A percentile compares a stretch with the other conserved stretches of the same genome.
Conservation (phyloP, 148 eudicot species). For the Simmondsia chinensis region DNA sequence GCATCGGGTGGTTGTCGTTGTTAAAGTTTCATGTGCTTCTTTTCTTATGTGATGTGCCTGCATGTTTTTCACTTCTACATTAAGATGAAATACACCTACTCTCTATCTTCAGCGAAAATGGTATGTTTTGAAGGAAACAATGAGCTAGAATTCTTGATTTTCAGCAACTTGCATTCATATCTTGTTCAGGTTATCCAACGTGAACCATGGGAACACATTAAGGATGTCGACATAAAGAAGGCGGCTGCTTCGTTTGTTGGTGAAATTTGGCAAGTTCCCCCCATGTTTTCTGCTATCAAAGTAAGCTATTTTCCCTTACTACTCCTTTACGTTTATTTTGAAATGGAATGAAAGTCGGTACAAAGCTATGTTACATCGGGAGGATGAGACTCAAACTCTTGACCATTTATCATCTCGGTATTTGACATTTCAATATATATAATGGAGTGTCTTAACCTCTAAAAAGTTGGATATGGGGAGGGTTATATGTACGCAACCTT, state of each 20-base stretch:
- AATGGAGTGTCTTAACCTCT: no score
- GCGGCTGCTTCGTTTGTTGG: constrained; percentile 79
- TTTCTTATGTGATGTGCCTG: background rate
- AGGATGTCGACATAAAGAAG: constrained; percentile 76
- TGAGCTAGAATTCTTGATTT: background rate
- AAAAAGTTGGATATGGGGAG: no score
- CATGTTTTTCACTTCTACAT: no score
- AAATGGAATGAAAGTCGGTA: background rate
- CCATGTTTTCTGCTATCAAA: constrained; percentile 98
- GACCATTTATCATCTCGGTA: no score
- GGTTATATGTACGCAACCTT: no score
- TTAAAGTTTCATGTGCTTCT: background rate
- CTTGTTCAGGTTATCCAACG: constrained; percentile 73
- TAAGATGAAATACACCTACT: no score
- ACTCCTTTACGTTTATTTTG: background rate
- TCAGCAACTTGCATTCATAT: background rate
- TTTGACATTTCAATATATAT: no score
- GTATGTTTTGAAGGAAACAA: background rate
- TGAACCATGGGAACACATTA: constrained; percentile 97
- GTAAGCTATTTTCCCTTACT: constrained; percentile 29
- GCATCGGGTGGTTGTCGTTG: no score
- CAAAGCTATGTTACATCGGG: background rate
- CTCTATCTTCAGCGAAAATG: no score
- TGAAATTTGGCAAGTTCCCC: constrained; percentile 99
- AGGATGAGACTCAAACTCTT: no score